Evolutionary conservation across 1,139 yeast genomes (phyloP), one percentile per base, ranked within the genome.

Genomic region (Blastobotrys raffinosifermentans): DNA sequence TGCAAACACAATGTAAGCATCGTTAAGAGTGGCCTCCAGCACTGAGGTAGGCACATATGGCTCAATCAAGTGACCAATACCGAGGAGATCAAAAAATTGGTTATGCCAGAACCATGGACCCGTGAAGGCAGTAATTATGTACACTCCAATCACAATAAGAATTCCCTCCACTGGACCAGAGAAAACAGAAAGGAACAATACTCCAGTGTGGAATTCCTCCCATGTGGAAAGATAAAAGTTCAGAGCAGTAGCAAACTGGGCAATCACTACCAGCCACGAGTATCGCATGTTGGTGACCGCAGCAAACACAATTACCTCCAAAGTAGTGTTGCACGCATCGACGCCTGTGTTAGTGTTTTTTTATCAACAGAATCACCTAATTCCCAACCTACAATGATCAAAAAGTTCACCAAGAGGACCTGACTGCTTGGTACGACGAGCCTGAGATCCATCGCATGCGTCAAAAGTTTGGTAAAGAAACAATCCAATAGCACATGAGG

Each of bases 111-210:
- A 37, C 4, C 37, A 58, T 1, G 72, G 75, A 2, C 96, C 96
- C 41, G 67, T 65, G 27, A 76, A 44, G 3, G 87, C 94, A 1
- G 94, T 81, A 13, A 74, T 33, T 4, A 75, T 42, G 54, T 74
- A 84, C 14, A 77, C 63, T 0, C 53, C 60, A 27, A 75, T 60
- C 35, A 87, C 68, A 67, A 81, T 70, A 47, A 86, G 60, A 26
- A 89, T 84, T 3, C 97, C 97, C 61, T 89, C 97, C 2, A 89
- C 97, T 0, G 97, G 97, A 1, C 97, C 97, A 15, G 93, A 82
- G 53, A 86, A 81, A 45, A 74, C 76, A 30, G 93, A 79, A 39
- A 89, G 67, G 58, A 72, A 89, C 44, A 89, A 67, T 22, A 80
- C 81, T 50, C 87, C 94, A 1, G 97, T 89, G 54, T 87, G 93